Evolutionary conservation across 169 alveolate species (phyloP).

Genomic region (Plasmodium coatneyi): DNA sequence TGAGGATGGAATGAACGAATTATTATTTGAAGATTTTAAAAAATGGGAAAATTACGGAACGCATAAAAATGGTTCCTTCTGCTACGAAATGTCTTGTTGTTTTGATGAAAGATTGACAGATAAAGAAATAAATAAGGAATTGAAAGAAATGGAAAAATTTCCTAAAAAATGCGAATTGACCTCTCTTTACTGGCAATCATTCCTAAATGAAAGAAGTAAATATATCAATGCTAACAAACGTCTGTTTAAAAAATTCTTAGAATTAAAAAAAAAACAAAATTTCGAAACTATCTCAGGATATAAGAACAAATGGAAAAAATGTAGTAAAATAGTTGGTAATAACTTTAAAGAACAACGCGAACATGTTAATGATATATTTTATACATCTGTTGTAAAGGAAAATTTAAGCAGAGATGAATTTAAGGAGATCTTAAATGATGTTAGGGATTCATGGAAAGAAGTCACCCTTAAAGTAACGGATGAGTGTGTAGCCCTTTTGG

Average conservation of each 20-base stretch:
- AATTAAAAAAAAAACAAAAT: neutral
- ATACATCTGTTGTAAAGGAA: neutral
- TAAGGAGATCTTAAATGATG: neutral
- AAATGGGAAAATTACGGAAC: too few relatives aligned
- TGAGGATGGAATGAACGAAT: too few relatives aligned
- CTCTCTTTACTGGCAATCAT: neutral
- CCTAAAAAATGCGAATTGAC: neutral
- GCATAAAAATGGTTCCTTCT: too few relatives aligned
- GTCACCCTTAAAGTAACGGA: neutral
- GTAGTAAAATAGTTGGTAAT: neutral
- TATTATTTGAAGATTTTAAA: too few relatives aligned
- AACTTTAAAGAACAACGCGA: neutral
- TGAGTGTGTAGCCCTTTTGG: neutral
- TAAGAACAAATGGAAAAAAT: neutral
- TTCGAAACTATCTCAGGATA: neutral
- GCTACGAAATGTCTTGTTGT: neutral
- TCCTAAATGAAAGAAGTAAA: neutral
- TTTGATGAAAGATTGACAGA: slow-evolving; percentile 3
- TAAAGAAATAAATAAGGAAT: neutral
- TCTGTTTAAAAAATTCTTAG: neutral
- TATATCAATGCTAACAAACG: neutral
- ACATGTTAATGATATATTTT: neutral
- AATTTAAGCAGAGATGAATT: neutral
- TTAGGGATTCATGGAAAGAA: neutral
- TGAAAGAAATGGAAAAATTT: neutral